Conservation (phyloP, 2,329 filamentous ascomycete genomes). For the Colletotrichum viniferum region DNA sequence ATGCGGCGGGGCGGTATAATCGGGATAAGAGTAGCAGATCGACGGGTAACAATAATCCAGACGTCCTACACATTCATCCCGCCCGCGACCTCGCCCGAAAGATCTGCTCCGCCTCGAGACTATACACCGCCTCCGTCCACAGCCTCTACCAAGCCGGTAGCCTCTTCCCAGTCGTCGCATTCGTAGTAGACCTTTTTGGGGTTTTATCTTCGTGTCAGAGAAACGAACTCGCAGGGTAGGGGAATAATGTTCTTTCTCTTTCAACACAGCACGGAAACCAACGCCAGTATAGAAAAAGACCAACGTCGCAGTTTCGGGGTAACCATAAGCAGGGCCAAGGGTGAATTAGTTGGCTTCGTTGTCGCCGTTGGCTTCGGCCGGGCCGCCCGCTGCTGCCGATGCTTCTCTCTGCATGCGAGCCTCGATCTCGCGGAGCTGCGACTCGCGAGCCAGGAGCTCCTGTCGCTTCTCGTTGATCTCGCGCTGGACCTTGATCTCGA, state of each 20-base stretch:
- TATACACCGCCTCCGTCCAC: slow-evolving; percentile 14
- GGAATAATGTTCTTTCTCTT: slow-evolving; percentile 49
- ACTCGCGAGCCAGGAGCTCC: slow-evolving; percentile 95
- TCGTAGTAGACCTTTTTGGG: slow-evolving; percentile 26
- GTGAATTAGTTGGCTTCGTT: slow-evolving; percentile 52
- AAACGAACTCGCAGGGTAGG: slow-evolving; percentile 43
- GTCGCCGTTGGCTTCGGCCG: slow-evolving; percentile 59
- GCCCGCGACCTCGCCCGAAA: neutral
- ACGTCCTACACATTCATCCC: neutral
- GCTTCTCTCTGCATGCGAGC: slow-evolving; percentile 93
- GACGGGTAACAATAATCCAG: slow-evolving; percentile 1
- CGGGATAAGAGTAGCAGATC: slow-evolving; percentile 16
- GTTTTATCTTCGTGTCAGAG: slow-evolving; percentile 36
- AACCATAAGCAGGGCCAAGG: slow-evolving; percentile 20
- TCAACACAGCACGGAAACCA: slow-evolving; percentile 48
- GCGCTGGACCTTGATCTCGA: slow-evolving; percentile 98
- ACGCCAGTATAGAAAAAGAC: slow-evolving; percentile 53
- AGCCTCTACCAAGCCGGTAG: slow-evolving; percentile 17
- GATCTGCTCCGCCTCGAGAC: neutral
- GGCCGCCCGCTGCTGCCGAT: slow-evolving; percentile 49
- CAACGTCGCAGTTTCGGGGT: slow-evolving; percentile 45
- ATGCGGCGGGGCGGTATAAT: slow-evolving; percentile 8
- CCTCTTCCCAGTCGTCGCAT: slow-evolving; percentile 22
- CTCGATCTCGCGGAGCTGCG: slow-evolving; percentile 98
- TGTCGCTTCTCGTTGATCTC: slow-evolving; percentile 99